Evolutionary conservation across 805 yeast genomes (phyloP), one percentile per base, ranked within the genome.

Genomic region (Suhomyces sp.): DNA sequence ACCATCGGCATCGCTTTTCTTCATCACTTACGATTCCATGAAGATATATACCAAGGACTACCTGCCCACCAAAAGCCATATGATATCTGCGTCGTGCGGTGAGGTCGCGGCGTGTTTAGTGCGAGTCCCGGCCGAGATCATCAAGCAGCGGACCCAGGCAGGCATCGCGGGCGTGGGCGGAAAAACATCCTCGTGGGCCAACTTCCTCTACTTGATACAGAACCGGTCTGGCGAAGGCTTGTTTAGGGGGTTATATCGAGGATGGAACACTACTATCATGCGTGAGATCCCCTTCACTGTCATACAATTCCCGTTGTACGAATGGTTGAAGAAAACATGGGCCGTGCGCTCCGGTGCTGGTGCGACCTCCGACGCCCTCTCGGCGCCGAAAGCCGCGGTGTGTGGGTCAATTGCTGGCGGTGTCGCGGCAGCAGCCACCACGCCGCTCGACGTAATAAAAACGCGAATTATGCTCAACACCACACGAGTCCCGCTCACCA

Each of bases 241-340:
- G 0, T 59, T 88, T 22, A 72, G 80, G 38, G 97, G 97, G 1
- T 75, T 94, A 4, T 94, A 94, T 66, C 78, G 98, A 59, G 99
- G 99, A 6, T 94, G 96, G 91, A 77, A 83, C 22, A 85, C 96
- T 12, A 94, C 99, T 0, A 86, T 94, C 42, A 79, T 92, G 84
- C 79, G 99, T 55, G 99, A 94, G 63, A 93, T 94, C 45, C 99
- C 99, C 4, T 94, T 94, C 72, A 94, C 99, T 0, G 79, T 92
- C 67, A 90, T 94, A 52, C 99, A 94, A 66, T 94, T 92, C 73
- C 99, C 99, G 4, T 70, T 94, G 38, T 94, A 94, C 67, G 99
- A 94, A 66, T 82, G 76, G 66, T 67, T 94, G 62, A 94, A 94
- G 73, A 71, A 71, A 57, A 66, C 68, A 46, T 81, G 89, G 84